Evolutionary conservation across 192 early-diverging fungal genomes (phyloP), one percentile per base, ranked within the genome.

Genomic region (Podila verticillata): DNA sequence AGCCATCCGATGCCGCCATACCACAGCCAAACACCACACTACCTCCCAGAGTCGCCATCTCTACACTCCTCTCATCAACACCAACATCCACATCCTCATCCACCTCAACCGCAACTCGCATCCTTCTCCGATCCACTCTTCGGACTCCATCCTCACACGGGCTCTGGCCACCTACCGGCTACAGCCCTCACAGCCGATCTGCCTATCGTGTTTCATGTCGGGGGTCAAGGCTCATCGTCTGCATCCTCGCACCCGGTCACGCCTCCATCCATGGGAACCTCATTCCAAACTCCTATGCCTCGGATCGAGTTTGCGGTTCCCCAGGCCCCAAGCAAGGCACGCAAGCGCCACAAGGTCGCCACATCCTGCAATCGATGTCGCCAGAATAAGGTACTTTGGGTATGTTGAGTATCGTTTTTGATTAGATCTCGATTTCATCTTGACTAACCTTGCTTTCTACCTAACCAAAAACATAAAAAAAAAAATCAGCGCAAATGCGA

Each of bases 331-430:
- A 44, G 61, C 9, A 80, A 80, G 57, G 68, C 70, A 24, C 77
- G 77, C 36, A 80, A 80, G 57, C 65, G 77, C 20, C 77, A 80
- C 20, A 80, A 80, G 61, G 77, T 80, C 20, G 77, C 77, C 3
- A 80, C 77, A 7, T 80, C 77, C 19, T 80, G 77, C 35, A 80
- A 80, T 47, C 69, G 77, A 15, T 80, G 77, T 56, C 77, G 77
- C 22, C 77, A 80, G 30, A 80, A 80, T 28, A 80, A 80, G 70
- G 77, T 80, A 68, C 51, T 47, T 48, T 44, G 39, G 1, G 36
- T 36, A 4, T 44, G 13, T 44, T 12, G 39, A 44, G 39, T 15
- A 13, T 4, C 9, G 7, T 6, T 7, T 36, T 9, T 36, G 35
- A 36, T 36, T 7, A 9, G 35, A 9, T 19, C 3, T 20, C 22